Conservation (phyloP, 2,329 filamentous ascomycete genomes). For the Stemphylium lycopersici region DNA sequence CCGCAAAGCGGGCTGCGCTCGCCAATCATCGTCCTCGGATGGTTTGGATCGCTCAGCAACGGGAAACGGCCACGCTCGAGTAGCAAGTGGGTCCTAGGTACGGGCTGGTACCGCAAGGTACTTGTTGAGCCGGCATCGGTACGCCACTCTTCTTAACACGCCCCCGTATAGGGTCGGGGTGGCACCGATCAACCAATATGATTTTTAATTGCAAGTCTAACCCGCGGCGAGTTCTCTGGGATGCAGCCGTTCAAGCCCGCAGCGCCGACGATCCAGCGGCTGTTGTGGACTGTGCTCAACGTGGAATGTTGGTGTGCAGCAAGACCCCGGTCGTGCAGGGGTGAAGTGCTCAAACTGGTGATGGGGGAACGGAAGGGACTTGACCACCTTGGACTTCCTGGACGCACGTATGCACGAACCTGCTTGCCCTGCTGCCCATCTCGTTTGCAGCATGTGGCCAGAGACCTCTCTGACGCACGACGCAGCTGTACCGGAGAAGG, state of each 20-base stretch:
- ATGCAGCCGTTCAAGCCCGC: constrained; percentile 44
- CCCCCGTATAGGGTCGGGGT: constrained; percentile 39
- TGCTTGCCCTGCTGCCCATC: constrained; percentile 37
- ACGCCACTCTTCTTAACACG: constrained; percentile 31
- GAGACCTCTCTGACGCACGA: constrained; percentile 43
- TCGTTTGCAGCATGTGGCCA: constrained; percentile 47
- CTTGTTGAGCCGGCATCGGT: constrained; percentile 44
- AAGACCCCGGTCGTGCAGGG: constrained; percentile 28
- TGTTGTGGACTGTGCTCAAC: constrained; percentile 45
- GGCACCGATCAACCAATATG: constrained; percentile 48
- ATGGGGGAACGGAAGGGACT: constrained; percentile 32
- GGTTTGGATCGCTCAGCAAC: constrained; percentile 38
- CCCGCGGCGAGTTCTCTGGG: constrained; percentile 39
- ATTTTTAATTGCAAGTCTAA: constrained; percentile 45
- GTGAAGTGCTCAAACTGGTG: constrained; percentile 36
- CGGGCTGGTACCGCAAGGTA: constrained; percentile 33
- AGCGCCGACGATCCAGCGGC: constrained; percentile 45
- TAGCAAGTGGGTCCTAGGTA: constrained; percentile 33
- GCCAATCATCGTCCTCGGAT: constrained; percentile 37
- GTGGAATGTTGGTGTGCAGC: constrained; percentile 43
- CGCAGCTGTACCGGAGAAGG: constrained; percentile 43
- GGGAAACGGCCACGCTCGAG: constrained; percentile 23
- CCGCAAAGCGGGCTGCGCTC: constrained; percentile 27
- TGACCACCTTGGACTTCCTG: constrained; percentile 30
- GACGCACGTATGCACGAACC: constrained; percentile 33